Evolutionary conservation across 208 protist genomes (phyloP).

Genomic region (Strigomonas culicis): DNA sequence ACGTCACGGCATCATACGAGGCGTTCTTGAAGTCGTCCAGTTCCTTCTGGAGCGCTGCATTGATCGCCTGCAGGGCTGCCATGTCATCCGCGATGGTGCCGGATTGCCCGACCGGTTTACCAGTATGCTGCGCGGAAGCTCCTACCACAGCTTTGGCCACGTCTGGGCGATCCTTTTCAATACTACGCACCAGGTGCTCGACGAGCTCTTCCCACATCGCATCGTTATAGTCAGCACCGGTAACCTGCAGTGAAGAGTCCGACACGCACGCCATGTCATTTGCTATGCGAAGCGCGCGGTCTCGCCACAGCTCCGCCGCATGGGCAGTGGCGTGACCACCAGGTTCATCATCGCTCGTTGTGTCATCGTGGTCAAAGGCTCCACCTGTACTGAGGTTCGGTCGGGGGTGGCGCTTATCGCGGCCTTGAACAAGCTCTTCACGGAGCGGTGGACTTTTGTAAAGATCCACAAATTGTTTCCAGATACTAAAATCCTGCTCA

Average conservation of each 20-base stretch:
- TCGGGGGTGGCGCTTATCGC: slow-evolving; percentile 10
- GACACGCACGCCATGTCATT: slow-evolving; percentile 50
- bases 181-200: background rate
- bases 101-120: background rate
- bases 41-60: background rate
- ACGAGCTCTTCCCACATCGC: background rate
- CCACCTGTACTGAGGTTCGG: slow-evolving; percentile 4
- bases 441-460: slow-evolving; percentile 47
- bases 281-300: slow-evolving; percentile 41
- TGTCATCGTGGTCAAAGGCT: slow-evolving; percentile 53
- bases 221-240: slow-evolving; percentile 14
- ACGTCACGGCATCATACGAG: background rate
- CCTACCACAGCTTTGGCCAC: background rate
- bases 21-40: background rate
- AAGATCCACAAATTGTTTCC: slow-evolving; percentile 67
- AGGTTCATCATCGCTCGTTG: slow-evolving; percentile 47
- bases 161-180: background rate
- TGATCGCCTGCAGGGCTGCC: background rate
- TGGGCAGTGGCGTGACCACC: slow-evolving; percentile 3
- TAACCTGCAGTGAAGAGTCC: slow-evolving; percentile 32
- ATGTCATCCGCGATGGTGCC: background rate
- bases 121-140: background rate
- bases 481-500: slow-evolving; percentile 70
- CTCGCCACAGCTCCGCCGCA: slow-evolving; percentile 40
- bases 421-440: slow-evolving; percentile 16